phyloP scores from a whole-genome alignment of 1,284 basidiomycete species.

The Sphagnurus paluster region DNA sequence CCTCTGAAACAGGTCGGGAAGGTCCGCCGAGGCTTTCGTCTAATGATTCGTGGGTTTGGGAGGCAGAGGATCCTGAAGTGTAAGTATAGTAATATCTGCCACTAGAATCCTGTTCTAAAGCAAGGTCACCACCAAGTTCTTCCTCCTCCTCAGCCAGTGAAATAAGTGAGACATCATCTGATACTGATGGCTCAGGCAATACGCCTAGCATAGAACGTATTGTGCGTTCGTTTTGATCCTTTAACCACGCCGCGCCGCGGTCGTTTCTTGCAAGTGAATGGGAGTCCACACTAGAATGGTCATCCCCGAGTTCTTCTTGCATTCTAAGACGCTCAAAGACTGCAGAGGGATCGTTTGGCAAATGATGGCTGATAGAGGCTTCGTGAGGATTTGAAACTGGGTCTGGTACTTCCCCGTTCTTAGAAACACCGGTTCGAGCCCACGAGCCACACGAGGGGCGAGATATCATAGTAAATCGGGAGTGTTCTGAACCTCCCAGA shows the following conservation, averaged over 20 bases:
- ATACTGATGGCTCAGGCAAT: constrained; percentile 58
- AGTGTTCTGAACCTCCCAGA: constrained; percentile 10
- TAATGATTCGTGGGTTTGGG: constrained; percentile 53
- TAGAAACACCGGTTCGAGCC: background rate
- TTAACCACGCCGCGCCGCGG: constrained; percentile 78
- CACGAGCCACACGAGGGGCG: constrained; percentile 2
- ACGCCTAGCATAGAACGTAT: constrained; percentile 62
- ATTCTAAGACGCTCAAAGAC: constrained; percentile 61
- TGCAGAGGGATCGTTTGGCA: constrained; percentile 44
- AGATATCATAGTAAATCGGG: constrained; percentile 14
- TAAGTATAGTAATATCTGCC: constrained; percentile 79
- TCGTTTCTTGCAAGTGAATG: constrained; percentile 52
- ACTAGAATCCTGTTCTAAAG: constrained; percentile 60
- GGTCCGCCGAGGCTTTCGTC: constrained; percentile 41
- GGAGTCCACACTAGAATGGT: constrained; percentile 42
- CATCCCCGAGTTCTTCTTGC: constrained; percentile 41
- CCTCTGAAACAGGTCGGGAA: constrained; percentile 20
- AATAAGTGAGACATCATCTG: constrained; percentile 49
- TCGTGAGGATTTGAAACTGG: constrained; percentile 33
- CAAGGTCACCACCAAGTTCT: constrained; percentile 56
- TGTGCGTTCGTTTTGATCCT: constrained; percentile 73
- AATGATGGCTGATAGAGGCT: constrained; percentile 29
- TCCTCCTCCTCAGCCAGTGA: constrained; percentile 28
- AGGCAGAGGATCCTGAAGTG: constrained; percentile 49
- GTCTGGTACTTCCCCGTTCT: constrained; percentile 9